phyloP scores from a whole-genome alignment of 257 asterid species.

The Handroanthus guayacan region DNA sequence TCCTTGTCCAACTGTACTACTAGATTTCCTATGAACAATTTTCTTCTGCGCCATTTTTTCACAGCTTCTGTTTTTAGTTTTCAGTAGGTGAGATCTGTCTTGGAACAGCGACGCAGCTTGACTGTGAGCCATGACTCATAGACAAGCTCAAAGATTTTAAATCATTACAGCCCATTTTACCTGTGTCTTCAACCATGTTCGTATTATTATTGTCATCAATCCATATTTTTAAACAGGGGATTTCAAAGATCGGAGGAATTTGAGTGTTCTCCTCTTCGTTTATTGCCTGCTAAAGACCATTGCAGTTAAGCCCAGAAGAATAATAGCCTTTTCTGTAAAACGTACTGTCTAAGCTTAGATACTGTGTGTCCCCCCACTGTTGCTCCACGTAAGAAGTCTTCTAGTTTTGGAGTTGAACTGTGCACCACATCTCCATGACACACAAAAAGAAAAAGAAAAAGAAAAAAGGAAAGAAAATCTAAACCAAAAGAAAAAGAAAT shows the following conservation, averaged over 20 bases:
- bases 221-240: too few relatives aligned
- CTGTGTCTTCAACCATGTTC: too few relatives aligned
- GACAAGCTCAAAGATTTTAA: constrained; percentile 69
- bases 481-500: background rate
- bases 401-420: constrained; percentile 74
- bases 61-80: constrained; percentile 59
- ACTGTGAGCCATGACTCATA: constrained; percentile 81
- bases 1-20: constrained; percentile 87
- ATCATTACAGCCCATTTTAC: constrained; percentile 58
- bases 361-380: constrained; percentile 49
- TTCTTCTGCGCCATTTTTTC: constrained; percentile 57
- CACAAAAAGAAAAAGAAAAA: too few relatives aligned
- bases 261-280: too few relatives aligned
- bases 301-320: too few relatives aligned
- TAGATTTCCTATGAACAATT: constrained; percentile 77
- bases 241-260: too few relatives aligned
- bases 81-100: constrained; percentile 52
- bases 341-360: too few relatives aligned
- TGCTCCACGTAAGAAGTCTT: constrained; percentile 65
- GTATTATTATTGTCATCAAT: too few relatives aligned
- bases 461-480: too few relatives aligned
- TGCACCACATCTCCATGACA: constrained; percentile 45
- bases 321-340: too few relatives aligned
- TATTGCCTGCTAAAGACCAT: too few relatives aligned
- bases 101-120: constrained; percentile 63